Conservation (phyloP, 1,139 yeast species). For the Taphrina populina region DNA sequence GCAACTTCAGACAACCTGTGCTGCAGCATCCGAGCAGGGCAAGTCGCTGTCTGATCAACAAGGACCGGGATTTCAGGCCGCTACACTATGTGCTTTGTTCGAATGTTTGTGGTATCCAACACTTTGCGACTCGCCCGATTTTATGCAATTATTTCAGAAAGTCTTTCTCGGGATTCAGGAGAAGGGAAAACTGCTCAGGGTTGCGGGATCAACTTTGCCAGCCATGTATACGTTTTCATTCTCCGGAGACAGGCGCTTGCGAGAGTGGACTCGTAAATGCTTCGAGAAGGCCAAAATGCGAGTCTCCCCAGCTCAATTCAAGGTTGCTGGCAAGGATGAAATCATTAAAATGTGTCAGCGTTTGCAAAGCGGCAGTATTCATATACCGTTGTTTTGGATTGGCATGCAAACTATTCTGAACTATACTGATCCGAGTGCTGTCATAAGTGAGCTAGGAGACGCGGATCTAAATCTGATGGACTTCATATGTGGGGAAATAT, state of each 20-base stretch:
- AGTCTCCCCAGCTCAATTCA: constrained; percentile 37
- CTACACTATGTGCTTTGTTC: constrained; percentile 37
- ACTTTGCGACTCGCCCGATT: constrained; percentile 35
- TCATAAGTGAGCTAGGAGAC: constrained; percentile 36
- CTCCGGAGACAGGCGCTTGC: constrained; percentile 40
- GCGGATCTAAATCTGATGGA: constrained; percentile 38
- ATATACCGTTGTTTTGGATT: constrained; percentile 39
- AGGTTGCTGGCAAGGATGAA: constrained; percentile 26
- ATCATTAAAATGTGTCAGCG: constrained; percentile 20
- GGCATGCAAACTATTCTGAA: constrained; percentile 36
- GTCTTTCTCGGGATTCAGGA: constrained; percentile 42
- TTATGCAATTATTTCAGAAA: constrained; percentile 37
- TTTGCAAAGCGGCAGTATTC: constrained; percentile 32
- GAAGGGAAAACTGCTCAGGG: constrained; percentile 40
- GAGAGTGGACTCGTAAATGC: constrained; percentile 42
- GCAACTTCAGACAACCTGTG: constrained; percentile 36
- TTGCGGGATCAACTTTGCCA: constrained; percentile 42
- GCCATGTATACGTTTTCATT: constrained; percentile 44
- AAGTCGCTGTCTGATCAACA: constrained; percentile 37
- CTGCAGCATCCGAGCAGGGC: constrained; percentile 30
- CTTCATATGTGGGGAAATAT: constrained; percentile 38
- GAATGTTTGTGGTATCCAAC: constrained; percentile 42
- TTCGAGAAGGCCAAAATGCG: constrained; percentile 34
- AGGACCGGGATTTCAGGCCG: constrained; percentile 37
- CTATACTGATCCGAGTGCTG: constrained; percentile 36